Base-by-base conservation (phyloP, 257 asterid genomes). In the Solanum corneliomulleri region DNA sequence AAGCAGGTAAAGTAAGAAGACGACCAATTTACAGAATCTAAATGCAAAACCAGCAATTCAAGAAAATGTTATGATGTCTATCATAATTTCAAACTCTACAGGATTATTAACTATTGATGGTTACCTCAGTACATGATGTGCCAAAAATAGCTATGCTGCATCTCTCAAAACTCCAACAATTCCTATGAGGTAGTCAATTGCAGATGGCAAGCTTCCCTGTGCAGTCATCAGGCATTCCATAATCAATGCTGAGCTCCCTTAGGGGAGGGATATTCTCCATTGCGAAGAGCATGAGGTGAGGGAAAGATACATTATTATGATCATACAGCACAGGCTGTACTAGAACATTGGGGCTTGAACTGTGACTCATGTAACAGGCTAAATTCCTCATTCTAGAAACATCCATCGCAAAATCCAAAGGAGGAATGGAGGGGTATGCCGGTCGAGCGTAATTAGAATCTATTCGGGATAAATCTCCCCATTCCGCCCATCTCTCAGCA, bases 201-300 rank as follows among this genome's bases (percentile, higher is more conserved):
- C 98, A 94, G 82, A 96, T 92, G 33, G 98, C 92, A 89, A 96
- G 96, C 86, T 96, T 94, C 84, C 92, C 98, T n/a, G 89, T 89
- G 60, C 71, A 89, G 56, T 95, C 98, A 89, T 95, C 98, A 52
- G 93, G 92, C 82, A 94, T 92, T 29, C 98, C 99, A 88, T 96
- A 95, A 90, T 96, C 98, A 78, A 96, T 89, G 87, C 96, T 92
- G 49, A 96, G 92, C 92, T 94, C 98, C 89, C 96, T 90, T 92
- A 95, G 44, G 20, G 99, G 99, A 89, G 99, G 98, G 85, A 96
- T 94, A 88, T 94, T 95, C 92, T 96, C 99, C 93, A 91, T 88
- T 39, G 99, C 98, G 91, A 96, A 95, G 60, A 96, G 89, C 98
- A 96, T 96, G 18, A 95, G 92, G 88, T 88, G 98, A 27, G 98